These are phyloP conservation scores for Leishmania mexicana DNA, from an alignment of 208 protist genomes.

Conservation along the genomic window DNA sequence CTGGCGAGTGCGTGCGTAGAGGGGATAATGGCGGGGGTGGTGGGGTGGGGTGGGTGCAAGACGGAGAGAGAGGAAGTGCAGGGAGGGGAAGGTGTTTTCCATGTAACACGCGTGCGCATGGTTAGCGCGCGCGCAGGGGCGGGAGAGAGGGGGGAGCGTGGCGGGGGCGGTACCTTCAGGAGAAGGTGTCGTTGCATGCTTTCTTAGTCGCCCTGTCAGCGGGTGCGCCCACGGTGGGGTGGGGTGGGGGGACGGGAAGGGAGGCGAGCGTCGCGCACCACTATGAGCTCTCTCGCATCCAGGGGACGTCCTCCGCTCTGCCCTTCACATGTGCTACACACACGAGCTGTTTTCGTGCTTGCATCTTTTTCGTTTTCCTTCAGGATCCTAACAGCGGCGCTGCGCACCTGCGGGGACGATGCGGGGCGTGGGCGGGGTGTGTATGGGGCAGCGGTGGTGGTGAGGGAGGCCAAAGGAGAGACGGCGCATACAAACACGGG, in stretches of 20 bases:
- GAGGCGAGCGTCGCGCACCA: neutral
- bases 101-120: too few species aligned
- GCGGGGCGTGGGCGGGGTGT: neutral
- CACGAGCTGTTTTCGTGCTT: neutral
- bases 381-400: neutral
- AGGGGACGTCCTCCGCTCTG: neutral
- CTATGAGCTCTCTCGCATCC: neutral
- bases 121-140: neutral
- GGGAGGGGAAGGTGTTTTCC: neutral
- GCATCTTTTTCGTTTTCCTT: neutral
- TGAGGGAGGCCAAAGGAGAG: neutral
- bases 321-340: neutral
- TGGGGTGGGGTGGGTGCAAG: neutral
- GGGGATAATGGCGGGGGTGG: neutral
- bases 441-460: neutral
- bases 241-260: neutral
- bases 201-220: neutral
- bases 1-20: conserved; percentile 2
- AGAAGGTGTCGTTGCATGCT: neutral
- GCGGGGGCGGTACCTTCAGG: neutral
- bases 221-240: neutral
- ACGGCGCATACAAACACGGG: neutral
- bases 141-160: neutral
- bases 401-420: neutral
- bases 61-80: neutral